Evolutionary conservation across 2,329 filamentous ascomycete species (phyloP).

Genomic region (Hawksworthiomyces lignivorus): DNA sequence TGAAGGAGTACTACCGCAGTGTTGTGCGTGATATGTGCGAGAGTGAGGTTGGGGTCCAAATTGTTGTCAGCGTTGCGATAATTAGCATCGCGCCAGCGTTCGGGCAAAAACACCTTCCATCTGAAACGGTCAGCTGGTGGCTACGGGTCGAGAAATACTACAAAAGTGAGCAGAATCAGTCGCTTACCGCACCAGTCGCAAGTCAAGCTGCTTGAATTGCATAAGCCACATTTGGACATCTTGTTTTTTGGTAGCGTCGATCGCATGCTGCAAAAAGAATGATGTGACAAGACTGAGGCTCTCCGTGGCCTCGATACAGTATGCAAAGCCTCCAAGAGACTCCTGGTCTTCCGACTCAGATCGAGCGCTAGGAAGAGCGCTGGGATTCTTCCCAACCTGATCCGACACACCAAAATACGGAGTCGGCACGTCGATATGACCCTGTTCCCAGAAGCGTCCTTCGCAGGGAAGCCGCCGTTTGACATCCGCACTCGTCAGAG

Average conservation of each 20-base stretch:
- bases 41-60: conserved; percentile 37
- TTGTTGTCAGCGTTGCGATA: conserved; percentile 29
- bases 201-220: conserved; percentile 8
- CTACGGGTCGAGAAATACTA: no score
- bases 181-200: conserved; percentile 2
- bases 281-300: conserved; percentile 26
- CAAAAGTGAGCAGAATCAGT: no score
- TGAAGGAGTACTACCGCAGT: conserved; percentile 34
- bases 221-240: conserved; percentile 6
- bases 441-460: conserved; percentile 23
- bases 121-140: no score
- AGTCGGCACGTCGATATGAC: conserved; percentile 20
- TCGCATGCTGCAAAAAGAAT: conserved; percentile 27
- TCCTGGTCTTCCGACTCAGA: conserved; percentile 4
- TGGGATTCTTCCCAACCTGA: conserved; percentile 6
- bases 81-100: conserved; percentile 32
- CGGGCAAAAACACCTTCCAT: conserved; percentile 38
- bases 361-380: neutral
- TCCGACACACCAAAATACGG: conserved; percentile 29
- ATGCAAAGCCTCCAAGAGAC: conserved; percentile 27
- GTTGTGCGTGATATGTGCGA: conserved; percentile 36
- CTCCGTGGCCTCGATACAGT: conserved; percentile 28
- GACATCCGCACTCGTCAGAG: conserved; percentile 24
- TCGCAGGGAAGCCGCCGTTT: conserved; percentile 25
- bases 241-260: conserved; percentile 14